Base-by-base conservation (phyloP, 1,284 basidiomycete species). In the Tilletia setariae region DNA sequence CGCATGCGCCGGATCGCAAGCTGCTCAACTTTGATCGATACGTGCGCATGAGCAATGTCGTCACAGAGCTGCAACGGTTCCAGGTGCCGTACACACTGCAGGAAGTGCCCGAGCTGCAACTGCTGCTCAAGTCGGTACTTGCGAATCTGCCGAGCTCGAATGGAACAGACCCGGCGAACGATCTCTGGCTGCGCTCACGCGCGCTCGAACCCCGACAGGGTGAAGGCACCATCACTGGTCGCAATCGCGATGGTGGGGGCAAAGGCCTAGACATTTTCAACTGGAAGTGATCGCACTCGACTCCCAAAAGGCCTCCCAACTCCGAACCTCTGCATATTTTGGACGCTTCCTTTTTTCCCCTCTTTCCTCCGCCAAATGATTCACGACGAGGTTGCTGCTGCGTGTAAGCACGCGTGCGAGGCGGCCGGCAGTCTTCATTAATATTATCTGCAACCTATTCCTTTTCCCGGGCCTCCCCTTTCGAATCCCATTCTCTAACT, bases 21-120 rank as follows among this genome's bases (percentile, higher is more conserved):
- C 84, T 98, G 63, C 87, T 98, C 82, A 98, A 98, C 84, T 94
- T 96, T 82, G 95, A 94, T 85, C 82, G 83, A 63, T 85, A 84
- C 70, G 89, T 74, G 65, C 77, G 79, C 73, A 76, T 82, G 64
- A 74, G 73, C 63, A 71, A 75, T 19, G 76, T 74, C n/a, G 66
- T 78, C 63, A 51, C 76, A 90, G 91, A 95, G 77, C 92, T 98
- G 87, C 91, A 93, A 83, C 89, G 93, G 46, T 98, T 95, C 86
- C 95, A 98, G 76, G 88, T 89, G 19, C 86, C 89, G 1, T 95
- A 91, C 83, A 89, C 88, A 72, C 85, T 95, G 68, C 89, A 90
- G 77, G 89, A 89, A 72, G 91, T 95, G 13, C 87, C 89, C 1
- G 93, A 94, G 83, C 88, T 93, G 23, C 91, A 94, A 79, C 86